These are phyloP conservation scores for Ogataea parapolymorpha DNA, from an alignment of 805 yeast species.

Conservation along the genomic window DNA sequence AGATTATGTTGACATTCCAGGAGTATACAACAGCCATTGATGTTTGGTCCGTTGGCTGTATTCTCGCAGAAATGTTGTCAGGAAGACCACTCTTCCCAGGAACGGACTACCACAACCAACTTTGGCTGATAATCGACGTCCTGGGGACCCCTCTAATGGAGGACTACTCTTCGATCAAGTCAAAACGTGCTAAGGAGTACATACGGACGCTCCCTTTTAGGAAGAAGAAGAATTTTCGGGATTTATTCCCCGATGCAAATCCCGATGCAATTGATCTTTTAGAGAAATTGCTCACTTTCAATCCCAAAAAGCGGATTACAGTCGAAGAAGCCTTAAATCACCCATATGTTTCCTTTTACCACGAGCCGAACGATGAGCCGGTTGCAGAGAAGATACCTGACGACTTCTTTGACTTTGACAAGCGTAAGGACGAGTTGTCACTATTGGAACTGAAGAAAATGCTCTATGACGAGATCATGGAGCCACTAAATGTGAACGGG, in stretches of 20 bases:
- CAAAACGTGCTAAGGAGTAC: slow-evolving; percentile 85
- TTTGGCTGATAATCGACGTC: slow-evolving; percentile 77
- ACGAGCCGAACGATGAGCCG: slow-evolving; percentile 94
- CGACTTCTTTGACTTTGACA: slow-evolving; percentile 88
- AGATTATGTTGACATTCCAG: slow-evolving; percentile 91
- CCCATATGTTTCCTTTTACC: slow-evolving; percentile 84
- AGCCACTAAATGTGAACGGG: slow-evolving; percentile 28
- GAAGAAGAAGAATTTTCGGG: slow-evolving; percentile 55
- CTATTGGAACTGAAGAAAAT: slow-evolving; percentile 72
- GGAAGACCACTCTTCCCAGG: slow-evolving; percentile 93
- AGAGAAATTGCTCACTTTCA: slow-evolving; percentile 71
- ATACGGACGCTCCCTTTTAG: slow-evolving; percentile 73
- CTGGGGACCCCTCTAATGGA: slow-evolving; percentile 86
- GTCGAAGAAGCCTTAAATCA: slow-evolving; percentile 83
- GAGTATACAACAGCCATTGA: slow-evolving; percentile 94
- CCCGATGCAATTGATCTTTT: slow-evolving; percentile 68
- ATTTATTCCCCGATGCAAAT: slow-evolving; percentile 49
- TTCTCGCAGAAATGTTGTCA: slow-evolving; percentile 82
- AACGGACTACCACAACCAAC: slow-evolving; percentile 87
- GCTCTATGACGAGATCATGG: slow-evolving; percentile 80
- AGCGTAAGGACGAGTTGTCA: slow-evolving; percentile 71
- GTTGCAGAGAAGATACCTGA: slow-evolving; percentile 76
- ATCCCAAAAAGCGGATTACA: slow-evolving; percentile 77
- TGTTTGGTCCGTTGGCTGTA: slow-evolving; percentile 96
- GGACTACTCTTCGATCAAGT: slow-evolving; percentile 70